A percentile compares a stretch with the other conserved stretches of the same genome.
These are phyloP conservation scores for Exophiala alcalophila DNA, from an alignment of 2,329 filamentous ascomycete species.

Conservation along the genomic window DNA sequence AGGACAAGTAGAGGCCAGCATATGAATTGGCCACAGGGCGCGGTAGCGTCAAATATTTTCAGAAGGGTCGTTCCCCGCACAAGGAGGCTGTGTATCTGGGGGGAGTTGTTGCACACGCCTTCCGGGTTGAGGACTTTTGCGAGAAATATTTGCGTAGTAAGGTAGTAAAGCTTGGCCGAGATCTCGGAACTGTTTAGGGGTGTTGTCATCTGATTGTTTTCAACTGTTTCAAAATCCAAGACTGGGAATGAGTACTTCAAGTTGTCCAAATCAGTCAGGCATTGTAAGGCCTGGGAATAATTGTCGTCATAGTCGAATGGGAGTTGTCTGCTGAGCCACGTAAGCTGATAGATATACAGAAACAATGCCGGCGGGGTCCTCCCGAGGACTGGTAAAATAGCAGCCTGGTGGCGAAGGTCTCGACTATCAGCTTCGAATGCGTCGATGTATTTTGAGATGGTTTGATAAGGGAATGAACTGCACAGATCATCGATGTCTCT, in stretches of 20 bases:
- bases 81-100: constrained; percentile 11
- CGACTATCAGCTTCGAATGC: constrained; percentile 10
- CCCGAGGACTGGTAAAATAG: constrained; percentile 21
- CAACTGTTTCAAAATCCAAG: not conserved
- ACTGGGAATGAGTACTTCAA: constrained; percentile 7
- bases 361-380: constrained; percentile 18
- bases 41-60: constrained; percentile 13
- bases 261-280: constrained; percentile 14
- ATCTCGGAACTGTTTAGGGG: constrained; percentile 13
- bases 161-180: constrained; percentile 20
- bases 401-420: not conserved
- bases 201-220: not conserved
- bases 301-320: constrained; percentile 8
- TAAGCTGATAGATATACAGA: constrained; percentile 22
- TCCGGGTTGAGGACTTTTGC: constrained; percentile 19
- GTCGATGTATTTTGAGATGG: constrained; percentile 23
- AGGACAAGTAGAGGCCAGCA: constrained; percentile 25
- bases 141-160: constrained; percentile 19
- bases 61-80: constrained; percentile 8
- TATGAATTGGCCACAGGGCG: constrained; percentile 22
- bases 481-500: constrained; percentile 19
- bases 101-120: constrained; percentile 5
- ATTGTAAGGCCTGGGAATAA: constrained; percentile 16
- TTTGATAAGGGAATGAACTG: constrained; percentile 15
- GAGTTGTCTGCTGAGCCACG: constrained; percentile 23